Evolutionary conservation across 2,329 filamentous ascomycete genomes (phyloP).

Genomic region (Colletotrichum filicis): DNA sequence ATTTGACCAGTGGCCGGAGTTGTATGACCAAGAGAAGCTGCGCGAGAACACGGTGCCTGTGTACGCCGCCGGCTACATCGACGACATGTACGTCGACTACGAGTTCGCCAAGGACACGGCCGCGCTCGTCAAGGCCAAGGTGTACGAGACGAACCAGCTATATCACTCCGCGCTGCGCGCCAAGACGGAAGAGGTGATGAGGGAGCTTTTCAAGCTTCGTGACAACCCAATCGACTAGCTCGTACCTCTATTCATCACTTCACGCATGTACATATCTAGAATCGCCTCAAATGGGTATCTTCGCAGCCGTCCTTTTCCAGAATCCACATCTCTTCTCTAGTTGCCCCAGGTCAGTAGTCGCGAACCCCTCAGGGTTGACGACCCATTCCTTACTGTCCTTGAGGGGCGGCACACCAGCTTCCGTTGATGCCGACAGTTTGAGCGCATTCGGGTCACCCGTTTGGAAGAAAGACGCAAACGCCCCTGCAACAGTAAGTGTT

Average conservation of each 20-base stretch:
- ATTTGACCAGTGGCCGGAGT: conserved; percentile 74
- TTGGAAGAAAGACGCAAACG: conserved; percentile 69
- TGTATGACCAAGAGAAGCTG: conserved; percentile 82
- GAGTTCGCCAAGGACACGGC: conserved; percentile 80
- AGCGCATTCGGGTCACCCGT: conserved; percentile 67
- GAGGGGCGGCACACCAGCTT: conserved; percentile 57
- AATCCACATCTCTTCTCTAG: conserved; percentile 63
- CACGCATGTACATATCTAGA: conserved; percentile 2
- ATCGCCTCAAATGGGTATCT: conserved; percentile 55
- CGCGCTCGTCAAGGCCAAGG: conserved; percentile 78
- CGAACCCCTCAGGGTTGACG: conserved; percentile 57
- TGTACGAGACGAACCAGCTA: conserved; percentile 86
- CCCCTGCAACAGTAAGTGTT: conserved; percentile 50
- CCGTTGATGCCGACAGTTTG: conserved; percentile 59
- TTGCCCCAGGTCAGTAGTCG: conserved; percentile 46
- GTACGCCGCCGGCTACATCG: conserved; percentile 83
- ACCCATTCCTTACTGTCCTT: conserved; percentile 60
- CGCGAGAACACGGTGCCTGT: conserved; percentile 83
- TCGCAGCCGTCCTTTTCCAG: conserved; percentile 58
- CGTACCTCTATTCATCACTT: neutral
- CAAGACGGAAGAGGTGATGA: conserved; percentile 80
- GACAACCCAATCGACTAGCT: conserved; percentile 71
- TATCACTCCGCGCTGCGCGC: conserved; percentile 86
- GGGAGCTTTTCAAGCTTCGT: conserved; percentile 79
- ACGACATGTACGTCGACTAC: conserved; percentile 94